These are phyloP conservation scores for Saccharomyces pastorianus DNA, from an alignment of 1,139 yeast species.

Conservation along the genomic window DNA sequence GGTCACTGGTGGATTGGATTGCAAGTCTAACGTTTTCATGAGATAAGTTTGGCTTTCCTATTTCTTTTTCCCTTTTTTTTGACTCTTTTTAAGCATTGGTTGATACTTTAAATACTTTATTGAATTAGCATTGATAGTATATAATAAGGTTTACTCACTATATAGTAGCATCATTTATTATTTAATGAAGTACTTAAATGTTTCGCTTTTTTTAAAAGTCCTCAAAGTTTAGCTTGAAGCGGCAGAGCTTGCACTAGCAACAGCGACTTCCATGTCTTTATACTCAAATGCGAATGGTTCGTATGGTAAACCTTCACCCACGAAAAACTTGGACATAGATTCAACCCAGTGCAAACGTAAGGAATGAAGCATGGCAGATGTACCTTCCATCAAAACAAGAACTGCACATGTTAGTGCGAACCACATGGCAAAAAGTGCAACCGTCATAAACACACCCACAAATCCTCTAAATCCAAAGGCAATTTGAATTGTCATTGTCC, in stretches of 20 bases:
- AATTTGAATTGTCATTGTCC: constrained; percentile 89
- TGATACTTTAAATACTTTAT: not conserved
- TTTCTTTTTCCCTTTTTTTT: not conserved
- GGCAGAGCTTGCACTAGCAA: constrained; percentile 1
- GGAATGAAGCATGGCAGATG: constrained; percentile 97
- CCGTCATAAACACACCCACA: constrained; percentile 63
- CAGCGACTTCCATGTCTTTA: constrained; percentile 23
- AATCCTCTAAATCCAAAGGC: constrained; percentile 70
- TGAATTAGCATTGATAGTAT: not conserved
- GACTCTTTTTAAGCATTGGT: not conserved
- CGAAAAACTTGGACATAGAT: constrained; percentile 95
- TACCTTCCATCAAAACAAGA: constrained; percentile 95
- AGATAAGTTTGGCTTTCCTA: constrained; percentile 5
- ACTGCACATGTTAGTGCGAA: constrained; percentile 83
- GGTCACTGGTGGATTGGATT: constrained; percentile 20
- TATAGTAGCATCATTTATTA: not conserved
- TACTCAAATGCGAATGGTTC: constrained; percentile 64
- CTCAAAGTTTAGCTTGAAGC: not conserved
- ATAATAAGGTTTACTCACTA: not conserved
- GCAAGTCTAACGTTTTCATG: constrained; percentile 18
- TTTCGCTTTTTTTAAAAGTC: not conserved
- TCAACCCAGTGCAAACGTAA: constrained; percentile 98
- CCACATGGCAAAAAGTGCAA: constrained; percentile 87
- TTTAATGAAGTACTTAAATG: not conserved
- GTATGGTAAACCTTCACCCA: constrained; percentile 88